A percentile compares a stretch with the other conserved stretches of the same genome.
Evolutionary conservation across 306 rosid genomes (phyloP).

Genomic region (Prunus salicina): DNA sequence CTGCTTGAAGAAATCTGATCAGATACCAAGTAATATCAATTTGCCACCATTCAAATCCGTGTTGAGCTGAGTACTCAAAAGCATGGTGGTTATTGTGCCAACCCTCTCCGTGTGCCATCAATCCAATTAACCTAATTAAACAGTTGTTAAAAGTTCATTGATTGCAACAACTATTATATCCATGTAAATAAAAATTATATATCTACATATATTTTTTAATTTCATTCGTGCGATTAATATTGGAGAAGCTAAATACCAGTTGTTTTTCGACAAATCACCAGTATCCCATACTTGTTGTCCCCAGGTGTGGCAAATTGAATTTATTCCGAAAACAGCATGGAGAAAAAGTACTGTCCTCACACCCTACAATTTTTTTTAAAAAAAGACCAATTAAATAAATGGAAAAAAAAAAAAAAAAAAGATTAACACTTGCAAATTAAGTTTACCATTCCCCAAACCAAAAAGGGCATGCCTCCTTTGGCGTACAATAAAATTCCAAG

Average conservation of each 20-base stretch:
- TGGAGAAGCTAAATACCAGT: background rate
- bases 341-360: slow-evolving; percentile 1
- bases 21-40: slow-evolving; percentile 83
- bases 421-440: no score
- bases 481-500: slow-evolving; percentile 60
- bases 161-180: background rate
- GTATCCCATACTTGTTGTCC: slow-evolving; percentile 2
- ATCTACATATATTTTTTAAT: background rate
- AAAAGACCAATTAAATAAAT: background rate
- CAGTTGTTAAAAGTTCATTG: background rate
- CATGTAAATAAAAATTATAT: background rate
- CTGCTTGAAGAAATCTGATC: slow-evolving; percentile 53
- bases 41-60: slow-evolving; percentile 94
- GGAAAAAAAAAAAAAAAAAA: background rate
- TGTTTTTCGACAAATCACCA: slow-evolving; percentile 9
- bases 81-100: slow-evolving; percentile 98
- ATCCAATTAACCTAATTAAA: slow-evolving; percentile 53
- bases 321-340: background rate
- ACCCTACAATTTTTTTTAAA: background rate
- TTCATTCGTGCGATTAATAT: background rate
- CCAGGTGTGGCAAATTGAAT: slow-evolving; percentile 15
- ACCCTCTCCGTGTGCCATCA: slow-evolving; percentile 87
- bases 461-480: slow-evolving; percentile 70
- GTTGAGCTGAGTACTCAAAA: slow-evolving; percentile 78
- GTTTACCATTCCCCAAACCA: slow-evolving; percentile 88